Base-by-base conservation (phyloP, 495 filamentous ascomycete genomes). In the Talaromyces stipitatus region DNA sequence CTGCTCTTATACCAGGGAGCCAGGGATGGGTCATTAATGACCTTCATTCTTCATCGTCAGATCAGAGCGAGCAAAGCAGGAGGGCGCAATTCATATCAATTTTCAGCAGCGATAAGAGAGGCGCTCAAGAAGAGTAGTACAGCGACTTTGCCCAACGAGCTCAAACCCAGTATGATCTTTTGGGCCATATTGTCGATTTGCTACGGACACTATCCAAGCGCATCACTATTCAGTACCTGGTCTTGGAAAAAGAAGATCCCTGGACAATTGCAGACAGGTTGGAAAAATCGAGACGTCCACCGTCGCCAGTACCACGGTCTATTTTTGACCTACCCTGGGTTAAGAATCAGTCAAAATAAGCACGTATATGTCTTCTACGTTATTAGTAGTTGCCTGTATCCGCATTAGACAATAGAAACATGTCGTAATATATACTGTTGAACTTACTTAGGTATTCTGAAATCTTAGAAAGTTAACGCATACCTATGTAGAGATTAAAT, bases 261-360 rank as follows among this genome's bases (percentile, higher is more conserved):
- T 58, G 56, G 56, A 61, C 54, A 56, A 59, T 36, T 52, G 11
- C 47, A 56, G 50, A 52, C 16, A 62, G 51, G 43, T 27, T 41
- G 52, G 60, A 59, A 56, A 59, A 62, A 45, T 22, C 29, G 56
- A 58, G 41, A n/a, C 56, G 56, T 4, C 38, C 33, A 20, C 38
- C 46, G 30, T 16, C 56, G 57, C 27, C 50, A 23, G 4, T 38
- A 29, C 60, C 60, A 50, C 56, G 28, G 41, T 61, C 60, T 29
- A 61, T 61, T 38, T 61, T 61, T 45, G 50, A 61, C 51, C 12
- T 61, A 12, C 60, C 60, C 33, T 58, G 56, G 56, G 50, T 50
- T 55, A 55, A 60, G 7, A n/a, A n/a, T n/a, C n/a, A n/a, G n/a
- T n/a, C n/a, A n/a, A n/a, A n/a, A n/a, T n/a, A n/a, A n/a, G n/a